phyloP scores from a whole-genome alignment of 371 early-diverging fungal species.

The Mucor plumbeus region DNA sequence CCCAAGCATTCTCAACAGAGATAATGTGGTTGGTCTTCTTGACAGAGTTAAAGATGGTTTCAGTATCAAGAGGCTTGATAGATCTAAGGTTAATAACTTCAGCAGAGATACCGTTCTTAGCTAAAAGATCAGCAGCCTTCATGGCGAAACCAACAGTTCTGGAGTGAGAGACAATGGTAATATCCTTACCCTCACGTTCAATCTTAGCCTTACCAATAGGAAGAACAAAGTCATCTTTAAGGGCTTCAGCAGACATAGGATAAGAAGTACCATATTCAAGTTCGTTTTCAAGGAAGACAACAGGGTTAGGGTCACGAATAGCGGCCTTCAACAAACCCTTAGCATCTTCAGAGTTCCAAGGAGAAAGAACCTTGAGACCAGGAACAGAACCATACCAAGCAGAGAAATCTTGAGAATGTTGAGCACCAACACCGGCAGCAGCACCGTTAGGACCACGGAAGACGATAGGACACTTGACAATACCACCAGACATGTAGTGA shows the following conservation, averaged over 20 bases:
- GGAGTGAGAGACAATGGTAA: constrained; percentile 97
- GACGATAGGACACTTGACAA: constrained; percentile 92
- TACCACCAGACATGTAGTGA: constrained; percentile 98
- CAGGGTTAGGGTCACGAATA: constrained; percentile 99
- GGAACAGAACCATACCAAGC: constrained; percentile 99
- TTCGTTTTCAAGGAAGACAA: constrained; percentile 98
- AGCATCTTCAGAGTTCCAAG: constrained; percentile 98
- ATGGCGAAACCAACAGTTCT: constrained; percentile 88
- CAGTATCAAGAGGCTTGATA: constrained; percentile 97
- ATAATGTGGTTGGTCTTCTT: constrained; percentile 98
- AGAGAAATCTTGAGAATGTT: constrained; percentile 99
- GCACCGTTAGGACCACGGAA: constrained; percentile 99
- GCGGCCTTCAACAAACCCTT: constrained; percentile 97
- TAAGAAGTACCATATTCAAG: constrained; percentile 95
- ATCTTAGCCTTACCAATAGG: constrained; percentile 98
- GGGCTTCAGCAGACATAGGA: constrained; percentile 82
- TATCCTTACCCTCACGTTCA: constrained; percentile 88
- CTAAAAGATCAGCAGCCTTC: constrained; percentile 91
- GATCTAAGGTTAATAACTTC: constrained; percentile 99
- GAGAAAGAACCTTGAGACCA: constrained; percentile 98
- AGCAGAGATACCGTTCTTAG: constrained; percentile 83
- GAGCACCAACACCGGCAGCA: constrained; percentile 98
- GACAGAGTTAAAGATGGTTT: constrained; percentile 90
- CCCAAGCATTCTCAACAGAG: constrained; percentile 99
- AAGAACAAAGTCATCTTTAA: constrained; percentile 88